Evolutionary conservation across 2,329 filamentous ascomycete species (phyloP).

Genomic region (Xylariomycetidae sp.): DNA sequence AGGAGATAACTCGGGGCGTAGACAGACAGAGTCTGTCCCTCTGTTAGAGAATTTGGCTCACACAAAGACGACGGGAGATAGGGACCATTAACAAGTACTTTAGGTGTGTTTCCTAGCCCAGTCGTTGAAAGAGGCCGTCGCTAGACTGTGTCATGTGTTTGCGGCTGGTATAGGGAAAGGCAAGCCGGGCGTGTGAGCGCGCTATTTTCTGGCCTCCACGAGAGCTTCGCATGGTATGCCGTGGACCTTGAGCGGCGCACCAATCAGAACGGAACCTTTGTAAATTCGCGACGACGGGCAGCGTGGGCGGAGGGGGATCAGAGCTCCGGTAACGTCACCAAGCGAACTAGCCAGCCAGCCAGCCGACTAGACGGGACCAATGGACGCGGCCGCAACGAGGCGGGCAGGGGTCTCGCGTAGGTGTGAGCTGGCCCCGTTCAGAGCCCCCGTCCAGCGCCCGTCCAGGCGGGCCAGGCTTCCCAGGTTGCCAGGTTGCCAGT

Average conservation of each 20-base stretch:
- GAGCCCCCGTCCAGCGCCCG: no score
- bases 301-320: constrained; percentile 15
- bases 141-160: constrained; percentile 10
- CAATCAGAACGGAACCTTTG: constrained; percentile 25
- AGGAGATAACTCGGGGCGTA: no score
- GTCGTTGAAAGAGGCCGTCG: no score
- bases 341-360: constrained; percentile 14
- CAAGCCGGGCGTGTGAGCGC: constrained; percentile 19
- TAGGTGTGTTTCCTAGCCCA: no score
- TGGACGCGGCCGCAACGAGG: constrained; percentile 7
- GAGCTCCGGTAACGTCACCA: constrained; percentile 26
- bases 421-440: no score
- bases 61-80: no score
- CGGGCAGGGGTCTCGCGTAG: no score
- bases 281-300: constrained; percentile 21
- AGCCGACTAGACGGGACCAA: constrained; percentile 14
- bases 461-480: no score
- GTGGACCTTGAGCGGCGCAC: constrained; percentile 7
- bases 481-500: no score
- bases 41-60: no score
- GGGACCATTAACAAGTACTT: no score
- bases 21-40: no score
- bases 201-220: constrained; percentile 17
- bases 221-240: constrained; percentile 2
- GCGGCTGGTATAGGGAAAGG: constrained; percentile 10